Evolutionary conservation across 345 rosid species (phyloP), one percentile per base, ranked within the genome.

Genomic region (Draba incana): DNA sequence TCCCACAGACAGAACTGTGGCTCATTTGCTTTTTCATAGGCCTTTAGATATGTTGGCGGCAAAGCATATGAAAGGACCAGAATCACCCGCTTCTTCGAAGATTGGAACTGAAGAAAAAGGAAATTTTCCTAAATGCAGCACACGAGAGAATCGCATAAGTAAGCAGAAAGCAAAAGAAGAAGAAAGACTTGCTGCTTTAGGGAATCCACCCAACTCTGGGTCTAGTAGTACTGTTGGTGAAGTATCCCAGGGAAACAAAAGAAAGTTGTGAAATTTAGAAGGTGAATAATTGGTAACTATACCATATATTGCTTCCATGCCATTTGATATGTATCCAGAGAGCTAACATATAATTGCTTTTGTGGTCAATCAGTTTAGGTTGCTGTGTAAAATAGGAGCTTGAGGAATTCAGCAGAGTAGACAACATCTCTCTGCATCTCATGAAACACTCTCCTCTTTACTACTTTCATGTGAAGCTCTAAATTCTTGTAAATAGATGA

Each of bases 11-110:
- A 86, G 98, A 54, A 78, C 82, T 31, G 88, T 94, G 57, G 99
- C 98, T 57, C 90, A 81, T 80, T 82, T 94, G 80, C 96, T 94
- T 76, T 92, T 94, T 66, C 92, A 85, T 67, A 80, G 89, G 75
- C 90, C 90, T 31, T 41, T 76, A 58, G 90, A 89, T 30, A 57
- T 70, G 47, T 66, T 78, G 1, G 71, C 67, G 0, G 74, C 72
- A 69, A 90, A 82, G 59, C 80, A 74, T 66, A 69, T 79, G 23
- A 86, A 76, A 65, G 84, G 83, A 14, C 81, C 91, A 38, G 84
- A 82, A 70, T 86, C 92, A 61, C 86, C 84, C 25, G 81, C 62
- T 75, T 80, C 88, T 38, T 14, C 78, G 5, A 84, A 79, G 79
- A 35, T 58, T 41, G 56, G 85, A 86, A 58, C 74, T 13, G 71